phyloP scores from a whole-genome alignment of 23 red algal genomes.

The Agarophyton chilense region DNA sequence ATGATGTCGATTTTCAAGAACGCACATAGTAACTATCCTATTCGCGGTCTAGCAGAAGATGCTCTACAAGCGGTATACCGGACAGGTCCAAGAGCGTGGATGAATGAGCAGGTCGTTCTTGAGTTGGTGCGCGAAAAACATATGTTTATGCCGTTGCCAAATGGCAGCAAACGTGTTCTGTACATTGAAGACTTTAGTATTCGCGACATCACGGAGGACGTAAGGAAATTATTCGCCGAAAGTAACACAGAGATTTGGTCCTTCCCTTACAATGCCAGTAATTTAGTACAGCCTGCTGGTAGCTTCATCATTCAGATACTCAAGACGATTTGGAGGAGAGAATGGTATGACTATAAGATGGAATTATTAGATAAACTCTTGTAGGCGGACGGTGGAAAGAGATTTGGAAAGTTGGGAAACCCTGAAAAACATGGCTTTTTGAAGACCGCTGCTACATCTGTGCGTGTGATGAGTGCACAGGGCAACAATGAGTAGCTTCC shows the following conservation, averaged over 20 bases:
- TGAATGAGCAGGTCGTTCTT: neutral
- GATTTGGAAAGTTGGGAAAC: neutral
- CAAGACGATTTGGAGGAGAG: neutral
- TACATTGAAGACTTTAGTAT: slow-evolving; percentile 2
- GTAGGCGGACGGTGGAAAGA: too few species aligned
- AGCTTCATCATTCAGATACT: slow-evolving; percentile 33
- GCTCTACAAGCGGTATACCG: neutral
- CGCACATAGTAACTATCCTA: slow-evolving; percentile 4
- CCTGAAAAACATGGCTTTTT: neutral
- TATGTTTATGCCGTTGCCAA: neutral
- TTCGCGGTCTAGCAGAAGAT: slow-evolving; percentile 17
- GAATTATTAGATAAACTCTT: neutral
- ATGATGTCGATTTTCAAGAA: slow-evolving; percentile 32
- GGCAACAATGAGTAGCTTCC: too few species aligned
- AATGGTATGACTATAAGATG: slow-evolving; percentile 4
- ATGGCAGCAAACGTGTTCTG: neutral
- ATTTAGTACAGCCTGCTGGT: slow-evolving; percentile 4
- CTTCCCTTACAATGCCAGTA: neutral
- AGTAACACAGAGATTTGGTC: neutral
- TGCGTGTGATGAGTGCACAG: neutral
- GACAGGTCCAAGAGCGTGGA: slow-evolving; percentile 11
- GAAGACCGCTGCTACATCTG: neutral
- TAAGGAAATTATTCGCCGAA: neutral
- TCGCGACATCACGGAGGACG: neutral
- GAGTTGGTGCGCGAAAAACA: slow-evolving; percentile 18